Base-by-base conservation (phyloP, 768 basidiomycete species). In the Lyophyllum atratum region DNA sequence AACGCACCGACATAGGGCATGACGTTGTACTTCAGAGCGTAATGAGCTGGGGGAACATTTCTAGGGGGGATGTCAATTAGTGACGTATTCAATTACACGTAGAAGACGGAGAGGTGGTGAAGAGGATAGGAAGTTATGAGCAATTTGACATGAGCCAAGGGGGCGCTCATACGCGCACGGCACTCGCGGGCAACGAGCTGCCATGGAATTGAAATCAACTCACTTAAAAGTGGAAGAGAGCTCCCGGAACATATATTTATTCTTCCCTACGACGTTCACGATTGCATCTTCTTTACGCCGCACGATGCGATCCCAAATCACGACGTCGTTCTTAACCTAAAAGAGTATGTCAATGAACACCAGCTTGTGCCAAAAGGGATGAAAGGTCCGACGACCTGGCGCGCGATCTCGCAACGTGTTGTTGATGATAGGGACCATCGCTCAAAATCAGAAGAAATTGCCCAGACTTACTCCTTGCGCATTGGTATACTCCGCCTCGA, bases 231-330 rank as follows among this genome's bases (percentile, higher is more conserved):
- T 78, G 37, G 80, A 74, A 22, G 85, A 86, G 40, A 89, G 70
- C 54, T 94, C 93, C 31, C 86, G 84, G 76, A 95, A 87, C 60
- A 81, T 80, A 71, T 95, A 96, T 70, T 95, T 95, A 72, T 92
- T 92, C 72, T 86, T 85, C 54, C 80, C 86, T 34, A 72, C 71
- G 56, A 89, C 77, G 54, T 83, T 81, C 49, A 96, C 73, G 43
- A 81, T 70, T 0, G 91, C 91, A 59, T 93, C 86, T 63, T 86
- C 83, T 62, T 87, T 87, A 55, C 88, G 80, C n/a, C 87, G 85
- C 42, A 96, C 81, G 67, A 96, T 95, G 37, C 90, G 85, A 73
- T 96, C 94, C 94, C 94, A 96, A 15, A 95, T 80, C 34, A 95
- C 92, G 4, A 95, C 89, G 19, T 87, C 80, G 68, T 92, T 92